These are phyloP conservation scores for Pulveroboletus sp. DNA, from an alignment of 768 basidiomycete genomes.

Conservation along the genomic window DNA sequence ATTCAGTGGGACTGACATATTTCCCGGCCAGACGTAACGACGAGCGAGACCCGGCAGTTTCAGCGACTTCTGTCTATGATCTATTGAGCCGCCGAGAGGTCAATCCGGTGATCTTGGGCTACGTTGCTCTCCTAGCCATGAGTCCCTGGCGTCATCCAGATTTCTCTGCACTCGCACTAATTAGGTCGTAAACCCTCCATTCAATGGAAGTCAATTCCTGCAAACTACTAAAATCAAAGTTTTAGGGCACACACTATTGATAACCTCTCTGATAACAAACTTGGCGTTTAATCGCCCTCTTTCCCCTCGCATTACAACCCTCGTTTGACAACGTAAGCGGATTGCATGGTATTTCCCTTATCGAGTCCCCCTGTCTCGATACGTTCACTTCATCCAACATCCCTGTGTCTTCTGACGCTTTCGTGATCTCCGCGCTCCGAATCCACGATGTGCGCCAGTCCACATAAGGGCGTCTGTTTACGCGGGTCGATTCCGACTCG, in stretches of 20 bases:
- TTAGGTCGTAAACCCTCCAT: background rate
- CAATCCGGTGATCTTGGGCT: background rate
- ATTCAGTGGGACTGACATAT: background rate
- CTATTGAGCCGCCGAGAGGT: background rate
- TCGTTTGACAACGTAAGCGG: conserved; percentile 8
- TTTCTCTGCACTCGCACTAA: background rate
- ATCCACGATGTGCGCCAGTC: too few species aligned
- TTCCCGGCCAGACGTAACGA: background rate
- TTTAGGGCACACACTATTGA: conserved; percentile 10
- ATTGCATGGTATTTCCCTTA: background rate
- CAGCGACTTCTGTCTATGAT: background rate
- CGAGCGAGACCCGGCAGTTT: background rate
- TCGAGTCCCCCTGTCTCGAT: background rate
- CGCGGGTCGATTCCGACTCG: too few species aligned
- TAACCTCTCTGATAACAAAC: background rate
- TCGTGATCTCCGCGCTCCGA: background rate
- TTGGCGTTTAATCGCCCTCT: background rate
- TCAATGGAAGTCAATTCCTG: conserved; percentile 9
- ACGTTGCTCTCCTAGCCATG: background rate
- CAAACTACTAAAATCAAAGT: conserved; percentile 10
- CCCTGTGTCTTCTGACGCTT: conserved; percentile 2
- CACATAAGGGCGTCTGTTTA: too few species aligned
- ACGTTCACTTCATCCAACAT: background rate
- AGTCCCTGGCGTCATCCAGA: background rate
- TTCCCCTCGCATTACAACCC: conserved; percentile 3